A percentile compares a stretch with the other conserved stretches of the same genome.
Evolutionary conservation across 2,329 filamentous ascomycete genomes (phyloP).

Genomic region (Claviceps fusiformis): DNA sequence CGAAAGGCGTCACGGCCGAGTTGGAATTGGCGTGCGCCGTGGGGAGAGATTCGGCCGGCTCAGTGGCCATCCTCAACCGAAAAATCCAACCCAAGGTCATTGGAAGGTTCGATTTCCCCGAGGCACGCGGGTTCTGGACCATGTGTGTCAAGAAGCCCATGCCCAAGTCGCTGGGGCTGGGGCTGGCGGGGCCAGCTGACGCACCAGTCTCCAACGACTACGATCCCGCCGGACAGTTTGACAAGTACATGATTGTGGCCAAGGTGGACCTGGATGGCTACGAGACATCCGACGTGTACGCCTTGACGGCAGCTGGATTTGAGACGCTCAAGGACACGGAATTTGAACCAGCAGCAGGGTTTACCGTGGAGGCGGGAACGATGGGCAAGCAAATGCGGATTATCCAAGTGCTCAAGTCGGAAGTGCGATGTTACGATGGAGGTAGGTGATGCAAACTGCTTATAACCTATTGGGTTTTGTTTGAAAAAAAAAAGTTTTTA

Average conservation of each 20-base stretch:
- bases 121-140: conserved; percentile 69
- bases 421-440: conserved; percentile 82
- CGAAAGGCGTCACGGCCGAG: conserved; percentile 36
- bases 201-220: conserved; percentile 40
- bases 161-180: conserved; percentile 30
- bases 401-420: conserved; percentile 74
- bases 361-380: conserved; percentile 73
- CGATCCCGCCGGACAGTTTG: conserved; percentile 47
- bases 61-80: conserved; percentile 63
- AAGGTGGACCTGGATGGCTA: conserved; percentile 55
- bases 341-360: conserved; percentile 79
- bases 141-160: conserved; percentile 55
- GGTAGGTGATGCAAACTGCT: conserved; percentile 36
- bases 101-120: conserved; percentile 57
- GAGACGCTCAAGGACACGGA: conserved; percentile 71
- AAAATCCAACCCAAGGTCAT: conserved; percentile 62
- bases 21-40: conserved; percentile 47
- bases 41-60: conserved; percentile 52
- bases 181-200: conserved; percentile 28
- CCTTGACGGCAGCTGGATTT: conserved; percentile 58
- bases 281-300: conserved; percentile 68
- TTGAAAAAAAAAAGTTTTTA: not conserved
- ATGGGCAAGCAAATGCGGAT: conserved; percentile 71
- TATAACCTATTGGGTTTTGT: too few relatives aligned
- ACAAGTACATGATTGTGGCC: conserved; percentile 73